Percentiles rank a stretch among this genome's conserved stretches.
Evolutionary conservation across 495 filamentous ascomycete genomes (phyloP).

Genomic region (Penicillium bialowiezense): DNA sequence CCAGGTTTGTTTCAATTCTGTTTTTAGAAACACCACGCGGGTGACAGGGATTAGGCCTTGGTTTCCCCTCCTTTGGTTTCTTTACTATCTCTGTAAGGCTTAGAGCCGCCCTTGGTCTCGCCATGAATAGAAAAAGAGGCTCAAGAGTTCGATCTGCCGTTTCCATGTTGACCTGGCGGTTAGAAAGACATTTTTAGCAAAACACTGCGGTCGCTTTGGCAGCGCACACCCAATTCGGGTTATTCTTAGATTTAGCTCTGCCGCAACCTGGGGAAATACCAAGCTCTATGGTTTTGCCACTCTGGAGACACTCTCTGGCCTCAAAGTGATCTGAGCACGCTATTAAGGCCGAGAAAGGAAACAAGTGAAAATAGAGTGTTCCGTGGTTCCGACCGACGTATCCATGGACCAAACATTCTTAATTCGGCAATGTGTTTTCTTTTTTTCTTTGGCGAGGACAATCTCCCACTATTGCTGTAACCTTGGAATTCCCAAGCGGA

Average conservation of each 20-base stretch:
- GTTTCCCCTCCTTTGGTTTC: neutral
- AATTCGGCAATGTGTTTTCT: neutral
- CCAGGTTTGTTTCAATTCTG: conserved; percentile 6
- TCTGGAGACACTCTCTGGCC: neutral
- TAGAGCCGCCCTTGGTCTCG: neutral
- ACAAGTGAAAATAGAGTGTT: neutral
- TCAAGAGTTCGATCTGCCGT: neutral
- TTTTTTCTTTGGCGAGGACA: too few species aligned
- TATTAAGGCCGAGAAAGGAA: neutral
- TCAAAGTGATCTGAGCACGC: conserved; percentile 2
- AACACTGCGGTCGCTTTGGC: neutral
- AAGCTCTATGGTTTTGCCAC: conserved; percentile 2
- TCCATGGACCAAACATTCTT: neutral
- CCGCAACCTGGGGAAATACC: neutral
- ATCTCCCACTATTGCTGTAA: too few species aligned
- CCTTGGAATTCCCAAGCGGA: neutral
- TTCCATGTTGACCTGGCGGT: neutral
- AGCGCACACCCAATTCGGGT: neutral
- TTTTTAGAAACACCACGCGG: conserved; percentile 16
- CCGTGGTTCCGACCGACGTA: neutral
- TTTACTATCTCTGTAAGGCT: neutral
- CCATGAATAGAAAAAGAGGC: conserved; percentile 1
- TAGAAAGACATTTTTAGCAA: neutral
- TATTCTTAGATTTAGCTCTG: neutral
- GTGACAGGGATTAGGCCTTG: conserved; percentile 3